These are phyloP conservation scores for Lipomyces lipofer DNA, from an alignment of 805 yeast genomes.

Conservation along the genomic window DNA sequence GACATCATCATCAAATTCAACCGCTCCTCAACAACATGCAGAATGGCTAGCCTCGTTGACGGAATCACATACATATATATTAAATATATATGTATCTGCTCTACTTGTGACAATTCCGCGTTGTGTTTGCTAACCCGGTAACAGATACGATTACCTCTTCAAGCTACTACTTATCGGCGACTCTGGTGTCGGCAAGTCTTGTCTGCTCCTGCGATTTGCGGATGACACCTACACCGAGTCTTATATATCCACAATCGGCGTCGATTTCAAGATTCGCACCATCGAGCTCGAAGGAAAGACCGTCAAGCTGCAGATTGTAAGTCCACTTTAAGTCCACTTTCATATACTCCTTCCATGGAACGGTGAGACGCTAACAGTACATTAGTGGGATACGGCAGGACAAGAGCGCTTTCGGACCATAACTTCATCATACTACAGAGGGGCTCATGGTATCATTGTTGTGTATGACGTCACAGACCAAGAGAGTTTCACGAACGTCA, in stretches of 20 bases:
- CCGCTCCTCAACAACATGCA: too few relatives aligned
- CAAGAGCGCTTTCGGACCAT: conserved; percentile 98
- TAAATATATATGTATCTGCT: too few relatives aligned
- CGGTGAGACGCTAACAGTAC: conserved; percentile 4
- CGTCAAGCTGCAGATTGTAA: conserved; percentile 82
- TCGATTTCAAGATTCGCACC: conserved; percentile 73
- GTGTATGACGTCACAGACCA: conserved; percentile 98
- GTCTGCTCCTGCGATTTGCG: conserved; percentile 90
- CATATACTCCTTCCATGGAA: background rate
- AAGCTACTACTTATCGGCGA: conserved; percentile 94
- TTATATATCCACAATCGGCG: conserved; percentile 96
- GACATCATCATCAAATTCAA: too few relatives aligned
- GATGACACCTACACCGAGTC: conserved; percentile 97
- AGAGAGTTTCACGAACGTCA: conserved; percentile 81
- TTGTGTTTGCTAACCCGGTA: background rate
- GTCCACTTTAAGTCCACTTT: too few relatives aligned
- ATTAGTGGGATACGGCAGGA: conserved; percentile 99
- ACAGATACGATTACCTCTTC: conserved; percentile 94
- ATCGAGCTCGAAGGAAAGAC: conserved; percentile 93
- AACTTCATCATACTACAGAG: conserved; percentile 95
- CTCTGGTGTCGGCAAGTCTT: conserved; percentile 98
- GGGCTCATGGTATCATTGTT: conserved; percentile 97
- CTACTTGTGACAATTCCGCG: too few relatives aligned
- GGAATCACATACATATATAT: background rate
- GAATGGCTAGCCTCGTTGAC: too few relatives aligned